Evolutionary conservation across 306 rosid genomes (phyloP).

Genomic region (Cicer pinnatifidum): DNA sequence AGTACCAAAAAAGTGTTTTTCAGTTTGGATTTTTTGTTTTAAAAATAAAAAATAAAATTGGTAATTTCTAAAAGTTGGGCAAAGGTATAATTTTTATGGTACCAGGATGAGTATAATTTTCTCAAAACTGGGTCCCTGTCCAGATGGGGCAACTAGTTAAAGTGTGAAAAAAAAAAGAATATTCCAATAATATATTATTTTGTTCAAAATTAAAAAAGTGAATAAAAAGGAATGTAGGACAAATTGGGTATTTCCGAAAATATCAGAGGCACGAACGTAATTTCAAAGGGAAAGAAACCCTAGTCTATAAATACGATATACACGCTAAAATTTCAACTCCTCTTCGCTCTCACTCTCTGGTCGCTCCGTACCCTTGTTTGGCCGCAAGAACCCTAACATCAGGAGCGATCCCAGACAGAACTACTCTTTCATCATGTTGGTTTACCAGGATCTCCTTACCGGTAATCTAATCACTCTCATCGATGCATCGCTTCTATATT

Average conservation of each 20-base stretch:
- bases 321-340: neutral
- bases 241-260: slow-evolving; percentile 27
- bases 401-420: slow-evolving; percentile 51
- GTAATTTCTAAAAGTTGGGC: too few relatives aligned
- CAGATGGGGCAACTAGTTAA: too few relatives aligned
- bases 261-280: slow-evolving; percentile 23
- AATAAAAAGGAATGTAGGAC: neutral
- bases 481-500: neutral
- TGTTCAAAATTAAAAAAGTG: neutral
- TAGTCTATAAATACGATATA: slow-evolving; percentile 50
- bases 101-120: too few relatives aligned
- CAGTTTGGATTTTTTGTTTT: too few relatives aligned
- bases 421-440: slow-evolving; percentile 60
- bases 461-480: slow-evolving; percentile 37
- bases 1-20: too few relatives aligned
- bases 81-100: too few relatives aligned
- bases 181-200: too few relatives aligned
- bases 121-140: too few relatives aligned
- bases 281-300: slow-evolving; percentile 52
- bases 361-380: slow-evolving; percentile 23
- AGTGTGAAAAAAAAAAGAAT: too few relatives aligned
- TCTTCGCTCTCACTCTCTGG: slow-evolving; percentile 45
- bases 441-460: slow-evolving; percentile 65
- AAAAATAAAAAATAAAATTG: too few relatives aligned
- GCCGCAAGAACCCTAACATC: neutral